Base-by-base conservation (phyloP, 768 basidiomycete genomes). In the Xerocomus brunneocitrinus region DNA sequence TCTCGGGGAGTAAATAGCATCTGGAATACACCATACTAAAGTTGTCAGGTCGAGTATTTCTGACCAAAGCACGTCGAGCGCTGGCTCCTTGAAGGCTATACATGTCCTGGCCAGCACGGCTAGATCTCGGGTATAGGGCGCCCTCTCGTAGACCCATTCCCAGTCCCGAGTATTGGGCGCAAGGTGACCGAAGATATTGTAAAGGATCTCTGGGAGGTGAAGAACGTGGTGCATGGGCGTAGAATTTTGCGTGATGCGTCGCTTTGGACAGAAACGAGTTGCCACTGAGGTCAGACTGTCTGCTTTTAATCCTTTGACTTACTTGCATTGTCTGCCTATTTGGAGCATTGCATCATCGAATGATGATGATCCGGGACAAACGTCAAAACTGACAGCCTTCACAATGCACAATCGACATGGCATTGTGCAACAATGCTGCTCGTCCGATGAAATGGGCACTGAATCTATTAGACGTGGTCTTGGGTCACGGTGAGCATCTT, bases 51-150 rank as follows among this genome's bases (percentile, higher is more conserved):
- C 28, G 22, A 40, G 36, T 5, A 58, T 28, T 24, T 50, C 57
- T n/a, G 51, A 47, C 52, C 49, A 58, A 25, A 55, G 38, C 13
- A 59, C 32, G 5, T 54, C 52, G 42, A 59, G 19, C 8, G 56
- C 49, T 10, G 46, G 49, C n/a, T 59, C 57, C 19, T 59, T 59
- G 49, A 51, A 58, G 2, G 36, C 22, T 13, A 22, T 46, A 27
- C 41, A 50, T 13, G 52, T 54, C 22, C 42, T 44, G 8, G 52
- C 49, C 14, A 58, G 34, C 51, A 22, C 30, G 43, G 54, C 53
- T 9, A 43, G 34, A 32, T 41, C 32, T 27, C 19, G 8, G 25
- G 14, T 48, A 19, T 24, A 16, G 4, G 24, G 14, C 0, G 14
- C 10, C 42, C 7, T 14, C 10, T 31, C 38, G 5, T 12, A 16